A percentile compares a stretch with the other conserved stretches of the same genome.
Conservation (phyloP, 805 yeast species). For the Candida arabinofermentans region DNA sequence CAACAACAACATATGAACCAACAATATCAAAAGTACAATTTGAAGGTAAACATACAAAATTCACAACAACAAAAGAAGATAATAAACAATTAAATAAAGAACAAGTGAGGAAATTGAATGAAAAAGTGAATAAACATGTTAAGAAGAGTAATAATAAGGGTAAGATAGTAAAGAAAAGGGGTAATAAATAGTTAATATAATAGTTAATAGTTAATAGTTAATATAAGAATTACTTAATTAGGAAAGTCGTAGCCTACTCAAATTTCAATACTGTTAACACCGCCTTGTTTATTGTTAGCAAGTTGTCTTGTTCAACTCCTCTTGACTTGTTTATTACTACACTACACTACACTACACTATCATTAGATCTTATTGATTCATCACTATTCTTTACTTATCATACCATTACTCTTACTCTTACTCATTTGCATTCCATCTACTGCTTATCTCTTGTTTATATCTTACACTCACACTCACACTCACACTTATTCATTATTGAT, state of each 20-base stretch:
- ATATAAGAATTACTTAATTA: no score
- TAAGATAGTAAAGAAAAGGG: neutral
- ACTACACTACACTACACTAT: no score
- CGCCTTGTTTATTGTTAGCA: no score
- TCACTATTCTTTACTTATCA: no score
- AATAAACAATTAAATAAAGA: neutral
- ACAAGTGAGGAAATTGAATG: constrained; percentile 1
- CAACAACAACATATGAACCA: constrained; percentile 31
- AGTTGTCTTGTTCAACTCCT: no score
- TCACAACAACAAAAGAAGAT: constrained; percentile 16
- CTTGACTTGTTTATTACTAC: no score
- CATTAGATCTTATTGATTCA: no score
- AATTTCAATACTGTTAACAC: no score
- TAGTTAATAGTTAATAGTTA: neutral
- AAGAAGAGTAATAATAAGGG: neutral
- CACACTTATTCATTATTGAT: neutral
- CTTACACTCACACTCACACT: neutral
- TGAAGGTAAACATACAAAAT: constrained; percentile 51
- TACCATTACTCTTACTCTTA: neutral
- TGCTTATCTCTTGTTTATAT: neutral
- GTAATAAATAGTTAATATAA: neutral
- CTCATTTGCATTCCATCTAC: neutral
- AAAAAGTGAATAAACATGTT: neutral
- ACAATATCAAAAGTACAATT: constrained; percentile 52
- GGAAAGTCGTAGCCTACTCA: no score